Conservation (phyloP, 2,329 filamentous ascomycete species). For the Elsinoe australis region DNA sequence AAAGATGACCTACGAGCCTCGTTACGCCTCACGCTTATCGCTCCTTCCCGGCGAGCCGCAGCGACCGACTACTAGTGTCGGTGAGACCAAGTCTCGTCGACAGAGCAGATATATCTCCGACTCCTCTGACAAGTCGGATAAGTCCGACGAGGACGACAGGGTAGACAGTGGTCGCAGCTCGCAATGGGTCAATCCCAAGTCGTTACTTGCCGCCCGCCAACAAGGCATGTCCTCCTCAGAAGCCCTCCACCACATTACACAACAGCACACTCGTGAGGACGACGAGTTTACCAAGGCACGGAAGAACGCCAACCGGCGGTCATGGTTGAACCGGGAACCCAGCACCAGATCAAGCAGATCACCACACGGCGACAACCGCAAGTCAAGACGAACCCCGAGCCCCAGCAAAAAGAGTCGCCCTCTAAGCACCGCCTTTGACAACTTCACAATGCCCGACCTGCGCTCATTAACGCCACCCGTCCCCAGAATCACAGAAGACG, state of each 20-base stretch:
- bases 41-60: slow-evolving; percentile 1
- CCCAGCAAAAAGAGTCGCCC: slow-evolving; percentile 10
- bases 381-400: slow-evolving; percentile 11
- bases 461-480: neutral
- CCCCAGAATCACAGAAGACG: neutral
- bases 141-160: slow-evolving; percentile 4
- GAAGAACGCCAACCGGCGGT: slow-evolving; percentile 12
- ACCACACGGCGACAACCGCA: too few relatives aligned
- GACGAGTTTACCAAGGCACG: slow-evolving; percentile 1
- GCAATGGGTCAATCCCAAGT: slow-evolving; percentile 14
- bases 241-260: neutral
- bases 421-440: slow-evolving; percentile 20
- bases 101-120: slow-evolving; percentile 9
- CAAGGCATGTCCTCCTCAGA: slow-evolving; percentile 8
- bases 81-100: neutral
- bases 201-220: slow-evolving; percentile 10
- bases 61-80: neutral
- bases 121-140: slow-evolving; percentile 11
- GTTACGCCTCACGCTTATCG: slow-evolving; percentile 11
- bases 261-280: slow-evolving; percentile 2
- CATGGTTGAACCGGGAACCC: slow-evolving; percentile 15
- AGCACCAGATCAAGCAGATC: slow-evolving; percentile 13
- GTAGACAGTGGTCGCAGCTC: neutral
- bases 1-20: slow-evolving; percentile 14
- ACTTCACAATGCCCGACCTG: slow-evolving; percentile 18